Conservation (phyloP, 495 filamentous ascomycete genomes). For the Trichoderma parareesei region DNA sequence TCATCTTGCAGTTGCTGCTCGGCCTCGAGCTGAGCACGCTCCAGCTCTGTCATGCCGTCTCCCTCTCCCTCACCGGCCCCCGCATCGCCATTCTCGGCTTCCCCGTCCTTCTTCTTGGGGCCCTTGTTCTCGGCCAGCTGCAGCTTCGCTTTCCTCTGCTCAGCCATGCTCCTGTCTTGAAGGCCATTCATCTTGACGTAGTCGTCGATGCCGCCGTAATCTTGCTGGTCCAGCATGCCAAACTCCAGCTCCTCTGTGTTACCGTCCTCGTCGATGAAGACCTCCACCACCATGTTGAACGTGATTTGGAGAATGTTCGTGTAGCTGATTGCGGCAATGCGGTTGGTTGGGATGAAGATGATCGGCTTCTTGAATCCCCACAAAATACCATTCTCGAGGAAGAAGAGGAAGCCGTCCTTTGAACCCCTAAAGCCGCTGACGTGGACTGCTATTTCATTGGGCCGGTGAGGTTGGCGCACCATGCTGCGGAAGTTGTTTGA, state of each 20-base stretch:
- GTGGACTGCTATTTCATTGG: constrained; percentile 84
- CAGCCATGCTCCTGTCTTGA: constrained; percentile 88
- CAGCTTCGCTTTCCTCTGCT: constrained; percentile 70
- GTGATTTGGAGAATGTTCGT: constrained; percentile 85
- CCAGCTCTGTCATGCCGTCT: constrained; percentile 55
- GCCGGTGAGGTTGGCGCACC: constrained; percentile 72
- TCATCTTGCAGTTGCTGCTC: constrained; percentile 50
- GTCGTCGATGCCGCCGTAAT: constrained; percentile 73
- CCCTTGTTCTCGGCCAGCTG: constrained; percentile 36
- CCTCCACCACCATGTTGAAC: constrained; percentile 80
- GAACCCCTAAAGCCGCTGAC: constrained; percentile 85
- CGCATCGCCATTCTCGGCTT: constrained; percentile 38
- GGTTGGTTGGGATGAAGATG: constrained; percentile 71
- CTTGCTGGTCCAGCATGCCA: constrained; percentile 77
- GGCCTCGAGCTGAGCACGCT: constrained; percentile 44
- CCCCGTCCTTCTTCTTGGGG: constrained; percentile 32
- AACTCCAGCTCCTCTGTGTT: constrained; percentile 69
- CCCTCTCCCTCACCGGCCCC: constrained; percentile 44
- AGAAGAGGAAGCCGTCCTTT: constrained; percentile 93
- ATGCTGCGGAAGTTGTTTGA: constrained; percentile 70
- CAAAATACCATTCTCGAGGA: constrained; percentile 76
- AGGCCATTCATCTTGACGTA: constrained; percentile 76
- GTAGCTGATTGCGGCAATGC: constrained; percentile 76
- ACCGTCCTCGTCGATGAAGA: constrained; percentile 34
- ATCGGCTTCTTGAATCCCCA: constrained; percentile 96